Percentiles rank a stretch among this genome's conserved stretches.
Conservation (phyloP, 371 early-diverging fungal species). For the Parasitella parasitica region DNA sequence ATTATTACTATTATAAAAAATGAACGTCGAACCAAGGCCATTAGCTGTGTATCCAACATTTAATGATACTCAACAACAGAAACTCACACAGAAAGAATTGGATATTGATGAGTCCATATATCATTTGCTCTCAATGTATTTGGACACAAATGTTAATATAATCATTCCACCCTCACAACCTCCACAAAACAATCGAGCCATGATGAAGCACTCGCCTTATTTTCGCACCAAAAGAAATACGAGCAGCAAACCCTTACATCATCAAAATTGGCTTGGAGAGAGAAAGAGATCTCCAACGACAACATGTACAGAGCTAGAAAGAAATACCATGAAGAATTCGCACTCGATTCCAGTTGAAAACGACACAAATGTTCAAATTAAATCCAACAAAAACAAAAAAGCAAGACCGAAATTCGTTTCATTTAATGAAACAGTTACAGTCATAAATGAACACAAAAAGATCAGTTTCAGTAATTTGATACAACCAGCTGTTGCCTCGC, state of each 20-base stretch:
- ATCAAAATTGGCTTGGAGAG: constrained; percentile 23
- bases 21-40: constrained; percentile 13
- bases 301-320: not conserved
- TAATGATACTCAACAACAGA: constrained; percentile 8
- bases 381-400: not conserved
- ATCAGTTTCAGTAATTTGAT: not conserved
- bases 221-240: not conserved
- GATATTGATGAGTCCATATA: constrained; percentile 22
- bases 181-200: not conserved
- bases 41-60: constrained; percentile 11
- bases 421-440: constrained; percentile 25
- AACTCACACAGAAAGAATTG: constrained; percentile 2
- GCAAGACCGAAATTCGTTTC: constrained; percentile 24
- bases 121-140: constrained; percentile 18
- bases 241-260: not conserved
- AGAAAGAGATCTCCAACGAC: not conserved
- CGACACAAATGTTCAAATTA: not conserved
- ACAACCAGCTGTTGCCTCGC: not conserved
- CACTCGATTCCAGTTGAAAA: not conserved
- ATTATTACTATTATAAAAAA: not conserved
- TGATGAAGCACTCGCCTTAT: constrained; percentile 1
- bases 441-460: constrained; percentile 5
- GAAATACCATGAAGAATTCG: constrained; percentile 19
- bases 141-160: not conserved
- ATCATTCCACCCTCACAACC: not conserved